Conservation (phyloP, 1,139 yeast genomes). For the Diutina scorzettiae region DNA sequence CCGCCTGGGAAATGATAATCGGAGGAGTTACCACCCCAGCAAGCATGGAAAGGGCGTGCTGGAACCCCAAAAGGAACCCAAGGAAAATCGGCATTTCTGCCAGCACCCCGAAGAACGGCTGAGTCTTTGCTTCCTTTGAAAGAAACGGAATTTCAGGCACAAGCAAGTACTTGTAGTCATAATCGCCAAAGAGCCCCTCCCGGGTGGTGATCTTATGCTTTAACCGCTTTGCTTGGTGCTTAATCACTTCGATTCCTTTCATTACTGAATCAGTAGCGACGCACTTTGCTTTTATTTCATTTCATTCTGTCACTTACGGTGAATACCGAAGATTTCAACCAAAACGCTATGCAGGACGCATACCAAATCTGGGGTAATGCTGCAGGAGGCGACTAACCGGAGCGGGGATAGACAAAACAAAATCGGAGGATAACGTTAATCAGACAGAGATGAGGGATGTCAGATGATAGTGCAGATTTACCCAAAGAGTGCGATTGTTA, state of each 20-base stretch:
- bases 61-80: constrained; percentile 71
- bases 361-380: too few relatives aligned
- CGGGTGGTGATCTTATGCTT: constrained; percentile 12
- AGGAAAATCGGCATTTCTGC: constrained; percentile 68
- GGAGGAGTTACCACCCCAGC: constrained; percentile 89
- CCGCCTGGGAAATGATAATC: constrained; percentile 48
- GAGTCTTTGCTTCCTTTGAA: constrained; percentile 35
- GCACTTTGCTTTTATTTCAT: background rate
- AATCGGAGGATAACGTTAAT: too few relatives aligned
- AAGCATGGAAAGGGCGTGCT: constrained; percentile 80
- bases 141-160: constrained; percentile 67
- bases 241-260: constrained; percentile 1
- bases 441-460: too few relatives aligned
- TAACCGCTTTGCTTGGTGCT: background rate
- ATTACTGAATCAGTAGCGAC: background rate
- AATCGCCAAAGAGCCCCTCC: constrained; percentile 74
- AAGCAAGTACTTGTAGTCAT: constrained; percentile 68
- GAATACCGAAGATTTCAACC: background rate
- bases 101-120: constrained; percentile 74
- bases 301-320: background rate
- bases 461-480: too few relatives aligned
- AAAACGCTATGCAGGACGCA: too few relatives aligned
- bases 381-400: too few relatives aligned
- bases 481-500: too few relatives aligned
- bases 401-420: too few relatives aligned